Conservation (phyloP, 257 asterid genomes). For the Cinchona pubescens region DNA sequence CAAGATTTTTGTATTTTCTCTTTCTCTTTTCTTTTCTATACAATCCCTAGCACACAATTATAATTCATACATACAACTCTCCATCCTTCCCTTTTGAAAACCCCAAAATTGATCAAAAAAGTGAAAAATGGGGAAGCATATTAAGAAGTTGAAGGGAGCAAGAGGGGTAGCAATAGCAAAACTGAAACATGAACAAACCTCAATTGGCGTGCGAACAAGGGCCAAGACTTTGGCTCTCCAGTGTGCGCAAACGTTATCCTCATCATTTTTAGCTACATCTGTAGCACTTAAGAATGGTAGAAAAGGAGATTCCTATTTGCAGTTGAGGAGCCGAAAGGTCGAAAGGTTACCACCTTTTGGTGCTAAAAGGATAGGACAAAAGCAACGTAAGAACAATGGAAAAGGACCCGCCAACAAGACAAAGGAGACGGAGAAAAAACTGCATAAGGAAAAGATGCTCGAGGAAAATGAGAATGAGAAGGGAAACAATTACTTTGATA, state of each 20-base stretch:
- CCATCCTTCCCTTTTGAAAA: neutral
- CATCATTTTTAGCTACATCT: neutral
- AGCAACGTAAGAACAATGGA: neutral
- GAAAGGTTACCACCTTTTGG: neutral
- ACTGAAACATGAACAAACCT: neutral
- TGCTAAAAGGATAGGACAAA: neutral
- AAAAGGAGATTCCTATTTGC: constrained; percentile 21
- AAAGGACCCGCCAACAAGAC: neutral
- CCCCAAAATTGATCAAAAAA: neutral
- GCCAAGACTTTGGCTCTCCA: constrained; percentile 31
- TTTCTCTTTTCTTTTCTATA: too few relatives aligned
- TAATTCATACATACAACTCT: neutral
- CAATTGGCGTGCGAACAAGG: constrained; percentile 29
- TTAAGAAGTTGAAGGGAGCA: neutral
- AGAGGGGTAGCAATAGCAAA: neutral
- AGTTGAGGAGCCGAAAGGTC: constrained; percentile 22
- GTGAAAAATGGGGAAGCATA: neutral
- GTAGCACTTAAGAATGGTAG: neutral
- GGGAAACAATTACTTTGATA: neutral
- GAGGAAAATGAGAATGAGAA: neutral
- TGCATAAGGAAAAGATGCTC: neutral
- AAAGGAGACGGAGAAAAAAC: neutral
- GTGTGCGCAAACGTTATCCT: neutral
- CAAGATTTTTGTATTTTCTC: too few relatives aligned
- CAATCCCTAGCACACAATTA: neutral